These are phyloP conservation scores for Arthroderma sp. DNA, from an alignment of 2,329 filamentous ascomycete species.

Conservation along the genomic window DNA sequence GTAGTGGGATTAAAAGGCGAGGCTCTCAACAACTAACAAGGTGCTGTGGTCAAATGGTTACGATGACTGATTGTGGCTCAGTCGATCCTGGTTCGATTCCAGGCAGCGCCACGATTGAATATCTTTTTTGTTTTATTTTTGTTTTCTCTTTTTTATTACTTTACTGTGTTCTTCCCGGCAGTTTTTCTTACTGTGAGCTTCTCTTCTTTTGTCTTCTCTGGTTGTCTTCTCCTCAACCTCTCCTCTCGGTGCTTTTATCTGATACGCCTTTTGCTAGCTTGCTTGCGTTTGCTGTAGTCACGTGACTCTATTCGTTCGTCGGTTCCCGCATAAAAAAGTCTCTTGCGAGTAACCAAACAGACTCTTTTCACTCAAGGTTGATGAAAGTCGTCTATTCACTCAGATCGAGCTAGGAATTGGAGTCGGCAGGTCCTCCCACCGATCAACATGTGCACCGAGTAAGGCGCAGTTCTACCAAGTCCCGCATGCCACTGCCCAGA, in stretches of 20 bases:
- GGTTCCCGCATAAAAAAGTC: background rate
- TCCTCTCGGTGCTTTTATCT: constrained; percentile 5
- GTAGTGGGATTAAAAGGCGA: no score
- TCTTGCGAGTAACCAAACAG: background rate
- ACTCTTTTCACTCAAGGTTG: background rate
- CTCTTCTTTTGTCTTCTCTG: no score
- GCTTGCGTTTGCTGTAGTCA: background rate
- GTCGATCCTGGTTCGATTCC: no score
- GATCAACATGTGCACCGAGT: background rate
- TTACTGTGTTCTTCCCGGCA: no score
- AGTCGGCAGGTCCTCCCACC: background rate
- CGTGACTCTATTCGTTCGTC: background rate
- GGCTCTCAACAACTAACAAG: no score
- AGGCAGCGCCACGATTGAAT: no score
- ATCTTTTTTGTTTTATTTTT: no score
- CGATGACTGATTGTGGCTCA: no score
- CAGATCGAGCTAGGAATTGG: no score
- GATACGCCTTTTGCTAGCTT: background rate
- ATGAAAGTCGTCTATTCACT: background rate
- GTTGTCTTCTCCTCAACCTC: background rate
- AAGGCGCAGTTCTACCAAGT: background rate
- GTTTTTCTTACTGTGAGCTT: no score
- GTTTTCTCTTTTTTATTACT: no score
- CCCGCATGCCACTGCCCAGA: background rate
- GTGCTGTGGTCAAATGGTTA: no score